These are phyloP conservation scores for Platanus orientalis DNA, from an alignment of 164 flowering plant species.

Conservation along the genomic window DNA sequence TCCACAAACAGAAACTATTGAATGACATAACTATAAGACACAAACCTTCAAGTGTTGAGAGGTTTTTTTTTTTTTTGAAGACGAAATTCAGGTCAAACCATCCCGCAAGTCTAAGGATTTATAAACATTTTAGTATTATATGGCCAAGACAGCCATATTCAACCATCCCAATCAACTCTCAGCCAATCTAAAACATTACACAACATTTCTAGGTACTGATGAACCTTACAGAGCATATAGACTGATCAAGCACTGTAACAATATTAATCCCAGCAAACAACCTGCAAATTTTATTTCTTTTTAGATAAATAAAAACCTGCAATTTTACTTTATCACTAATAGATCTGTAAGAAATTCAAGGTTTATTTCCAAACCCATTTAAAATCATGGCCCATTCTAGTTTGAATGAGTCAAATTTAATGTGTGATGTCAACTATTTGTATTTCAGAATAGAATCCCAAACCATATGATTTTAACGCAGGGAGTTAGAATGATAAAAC, in stretches of 20 bases:
- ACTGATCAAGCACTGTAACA: too few relatives aligned
- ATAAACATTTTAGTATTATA: neutral
- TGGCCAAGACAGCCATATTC: neutral
- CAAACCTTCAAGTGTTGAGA: neutral
- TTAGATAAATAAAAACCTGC: too few relatives aligned
- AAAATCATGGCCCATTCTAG: neutral
- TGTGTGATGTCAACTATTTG: slow-evolving; percentile 17
- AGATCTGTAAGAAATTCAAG: slow-evolving; percentile 4
- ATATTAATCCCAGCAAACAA: too few relatives aligned
- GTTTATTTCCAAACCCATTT: too few relatives aligned
- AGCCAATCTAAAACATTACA: neutral
- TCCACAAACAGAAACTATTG: slow-evolving; percentile 1
- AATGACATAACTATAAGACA: neutral
- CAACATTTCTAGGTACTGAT: too few relatives aligned
- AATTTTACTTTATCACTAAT: neutral
- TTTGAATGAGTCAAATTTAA: neutral
- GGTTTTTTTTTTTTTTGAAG: neutral
- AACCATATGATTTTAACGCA: neutral
- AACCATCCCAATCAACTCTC: neutral
- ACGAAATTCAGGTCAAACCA: neutral
- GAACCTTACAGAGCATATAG: too few relatives aligned
- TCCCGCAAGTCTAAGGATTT: neutral
- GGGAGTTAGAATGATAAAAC: neutral
- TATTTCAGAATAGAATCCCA: neutral
- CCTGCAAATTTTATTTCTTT: too few relatives aligned